A percentile compares a stretch with the other conserved stretches of the same genome.
phyloP scores from a whole-genome alignment of 345 rosid species.

The Mercurialis annua region DNA sequence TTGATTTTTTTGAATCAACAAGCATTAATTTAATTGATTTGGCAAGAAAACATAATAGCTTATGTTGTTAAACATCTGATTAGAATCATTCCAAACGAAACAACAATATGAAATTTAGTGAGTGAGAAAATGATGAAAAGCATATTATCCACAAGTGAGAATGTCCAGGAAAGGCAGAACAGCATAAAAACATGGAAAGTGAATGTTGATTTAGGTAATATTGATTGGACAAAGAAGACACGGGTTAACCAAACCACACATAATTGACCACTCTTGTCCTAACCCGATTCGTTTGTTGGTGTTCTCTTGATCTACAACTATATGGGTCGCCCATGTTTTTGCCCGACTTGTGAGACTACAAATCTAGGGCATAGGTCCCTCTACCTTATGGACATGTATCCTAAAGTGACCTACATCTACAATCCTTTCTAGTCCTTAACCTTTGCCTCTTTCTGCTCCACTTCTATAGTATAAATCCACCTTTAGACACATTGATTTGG shows the following conservation, averaged over 20 bases:
- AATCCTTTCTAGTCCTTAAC: not conserved
- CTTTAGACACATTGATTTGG: conserved; percentile 18
- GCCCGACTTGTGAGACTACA: conserved; percentile 28
- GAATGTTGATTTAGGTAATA: conserved; percentile 23
- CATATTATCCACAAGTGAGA: conserved; percentile 11
- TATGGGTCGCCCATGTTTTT: conserved; percentile 28
- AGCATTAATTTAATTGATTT: too few relatives aligned
- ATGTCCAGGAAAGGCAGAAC: conserved; percentile 31
- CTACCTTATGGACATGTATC: conserved; percentile 4
- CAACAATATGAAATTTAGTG: too few relatives aligned
- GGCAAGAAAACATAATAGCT: too few relatives aligned
- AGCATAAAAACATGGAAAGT: conserved; percentile 22
- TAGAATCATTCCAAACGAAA: too few relatives aligned
- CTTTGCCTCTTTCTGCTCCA: not conserved
- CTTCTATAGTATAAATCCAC: not conserved
- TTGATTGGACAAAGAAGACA: conserved; percentile 25
- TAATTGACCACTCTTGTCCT: conserved; percentile 31
- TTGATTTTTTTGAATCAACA: too few relatives aligned
- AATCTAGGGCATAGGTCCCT: conserved; percentile 17
- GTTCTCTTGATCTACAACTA: conserved; percentile 39
- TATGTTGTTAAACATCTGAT: too few relatives aligned
- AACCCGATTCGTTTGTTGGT: conserved; percentile 20
- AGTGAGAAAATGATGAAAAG: not conserved
- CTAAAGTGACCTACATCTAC: not conserved
- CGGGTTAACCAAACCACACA: conserved; percentile 19